Conservation (phyloP, 805 yeast species). For the Schwanniomyces vanrijiae region DNA sequence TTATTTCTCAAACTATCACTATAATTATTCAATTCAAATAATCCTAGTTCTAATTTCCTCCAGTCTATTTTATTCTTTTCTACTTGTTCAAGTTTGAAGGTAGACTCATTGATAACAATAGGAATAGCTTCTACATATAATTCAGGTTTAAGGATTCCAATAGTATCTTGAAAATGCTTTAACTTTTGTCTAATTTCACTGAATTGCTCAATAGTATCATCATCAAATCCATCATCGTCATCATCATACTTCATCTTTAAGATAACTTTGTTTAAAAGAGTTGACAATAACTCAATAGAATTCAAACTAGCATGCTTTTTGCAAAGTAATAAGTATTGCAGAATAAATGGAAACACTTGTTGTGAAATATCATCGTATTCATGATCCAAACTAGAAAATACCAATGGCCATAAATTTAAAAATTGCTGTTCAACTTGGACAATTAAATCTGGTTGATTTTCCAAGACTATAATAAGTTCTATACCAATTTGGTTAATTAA, state of each 20-base stretch:
- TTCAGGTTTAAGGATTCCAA: constrained; percentile 56
- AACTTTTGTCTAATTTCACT: constrained; percentile 74
- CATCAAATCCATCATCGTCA: constrained; percentile 66
- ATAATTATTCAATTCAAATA: constrained; percentile 75
- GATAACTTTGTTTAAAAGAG: constrained; percentile 67
- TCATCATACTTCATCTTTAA: constrained; percentile 78
- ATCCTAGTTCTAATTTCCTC: constrained; percentile 84
- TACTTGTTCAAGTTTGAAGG: constrained; percentile 21
- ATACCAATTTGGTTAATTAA: constrained; percentile 70
- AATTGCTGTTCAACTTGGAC: constrained; percentile 46
- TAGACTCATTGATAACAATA: constrained; percentile 53
- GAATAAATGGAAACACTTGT: constrained; percentile 79
- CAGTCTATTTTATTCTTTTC: constrained; percentile 48
- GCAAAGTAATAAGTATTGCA: constrained; percentile 68
- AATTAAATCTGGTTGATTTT: constrained; percentile 38
- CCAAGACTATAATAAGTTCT: constrained; percentile 72
- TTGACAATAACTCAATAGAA: constrained; percentile 52
- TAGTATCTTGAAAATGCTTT: constrained; percentile 80
- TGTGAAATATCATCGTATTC: constrained; percentile 87
- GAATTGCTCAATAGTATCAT: constrained; percentile 75
- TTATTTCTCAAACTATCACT: constrained; percentile 81
- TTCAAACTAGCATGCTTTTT: constrained; percentile 49
- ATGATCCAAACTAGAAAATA: constrained; percentile 69
- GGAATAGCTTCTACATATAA: constrained; percentile 62
- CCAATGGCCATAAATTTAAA: constrained; percentile 66